A percentile compares a stretch with the other conserved stretches of the same genome.
Evolutionary conservation across 768 basidiomycete species (phyloP).

Genomic region (Trametes maxima): DNA sequence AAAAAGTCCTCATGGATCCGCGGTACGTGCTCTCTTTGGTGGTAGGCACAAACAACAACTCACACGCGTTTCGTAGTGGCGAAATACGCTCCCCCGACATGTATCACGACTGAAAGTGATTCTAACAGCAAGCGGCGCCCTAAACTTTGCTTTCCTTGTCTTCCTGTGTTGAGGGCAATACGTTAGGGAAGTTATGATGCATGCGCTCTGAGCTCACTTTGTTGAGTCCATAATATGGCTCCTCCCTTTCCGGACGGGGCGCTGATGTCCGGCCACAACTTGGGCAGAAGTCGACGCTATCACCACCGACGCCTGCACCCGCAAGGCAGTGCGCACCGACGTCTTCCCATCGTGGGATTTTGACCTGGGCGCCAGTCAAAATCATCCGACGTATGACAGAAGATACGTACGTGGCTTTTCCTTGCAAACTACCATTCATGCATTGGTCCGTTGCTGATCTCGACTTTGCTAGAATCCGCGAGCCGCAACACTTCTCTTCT

Average conservation of each 20-base stretch:
- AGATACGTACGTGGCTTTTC: background rate
- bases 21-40: no score
- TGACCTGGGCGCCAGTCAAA: background rate
- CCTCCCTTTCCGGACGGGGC: no score
- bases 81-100: no score
- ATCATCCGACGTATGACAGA: slow-evolving; percentile 6
- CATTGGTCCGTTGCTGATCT: slow-evolving; percentile 6
- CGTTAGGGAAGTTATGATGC: background rate
- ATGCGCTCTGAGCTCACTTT: background rate
- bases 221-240: background rate
- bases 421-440: background rate
- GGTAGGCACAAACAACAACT: no score
- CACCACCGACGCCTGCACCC: background rate
- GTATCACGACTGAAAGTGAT: no score
- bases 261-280: no score
- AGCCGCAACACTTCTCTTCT: background rate
- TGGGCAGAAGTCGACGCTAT: background rate
- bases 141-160: background rate
- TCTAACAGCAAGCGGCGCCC: background rate
- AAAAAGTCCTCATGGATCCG: no score
- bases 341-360: background rate
- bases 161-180: background rate
- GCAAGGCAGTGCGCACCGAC: background rate
- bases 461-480: background rate
- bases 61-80: no score